Evolutionary conservation across 129 eudicot genomes (phyloP), one percentile per base, ranked within the genome.

Genomic region (Helianthus tuberosus): DNA sequence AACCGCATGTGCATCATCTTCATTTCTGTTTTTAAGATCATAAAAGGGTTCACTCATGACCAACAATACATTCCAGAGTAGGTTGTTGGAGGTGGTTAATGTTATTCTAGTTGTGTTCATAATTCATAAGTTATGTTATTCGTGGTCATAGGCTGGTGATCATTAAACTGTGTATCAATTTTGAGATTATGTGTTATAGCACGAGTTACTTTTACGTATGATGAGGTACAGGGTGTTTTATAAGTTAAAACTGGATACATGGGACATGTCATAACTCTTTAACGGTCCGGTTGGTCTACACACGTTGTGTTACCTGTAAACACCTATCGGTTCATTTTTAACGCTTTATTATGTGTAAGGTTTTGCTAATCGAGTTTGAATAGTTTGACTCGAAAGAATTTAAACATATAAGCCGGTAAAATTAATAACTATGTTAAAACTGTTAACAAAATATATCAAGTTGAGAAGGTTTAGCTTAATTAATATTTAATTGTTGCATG

Each of bases 11-110:
- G 69, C 72, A 50, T 74, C 83, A 16, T 50, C 78, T 41, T 55
- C 81, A 8, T 64, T 82, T 71, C 53, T 89, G 69, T 77, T 87
- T 72, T 63, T 72, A 46, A 72, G 69, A 64, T 65, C 44, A 17
- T 72, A 38, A 72, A 53, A 47, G 25, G 47, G 64, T 47, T 77
- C 29, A 25, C 68, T 76, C 17, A 55, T 61, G 49, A 47, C 61
- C 23, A 62, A 47, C 23, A 62, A 47, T 39, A 23, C 23, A 66
- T 75, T 25, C 20, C 41, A 3, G 53, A 77, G 55, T 76, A 11
- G 61, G 69, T 25, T 27, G 12, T 32, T 13, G 2, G 72, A 27
- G 64, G 16, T 71, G 66, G 66, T 78, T 11, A 39, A 41, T 64
- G 77, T 16, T 44, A 32, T 72, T 64, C 60, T 46, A 6, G 68